These are phyloP conservation scores for Pelomyxa schiedti DNA, from an alignment of 78 protist genomes.

Conservation along the genomic window DNA sequence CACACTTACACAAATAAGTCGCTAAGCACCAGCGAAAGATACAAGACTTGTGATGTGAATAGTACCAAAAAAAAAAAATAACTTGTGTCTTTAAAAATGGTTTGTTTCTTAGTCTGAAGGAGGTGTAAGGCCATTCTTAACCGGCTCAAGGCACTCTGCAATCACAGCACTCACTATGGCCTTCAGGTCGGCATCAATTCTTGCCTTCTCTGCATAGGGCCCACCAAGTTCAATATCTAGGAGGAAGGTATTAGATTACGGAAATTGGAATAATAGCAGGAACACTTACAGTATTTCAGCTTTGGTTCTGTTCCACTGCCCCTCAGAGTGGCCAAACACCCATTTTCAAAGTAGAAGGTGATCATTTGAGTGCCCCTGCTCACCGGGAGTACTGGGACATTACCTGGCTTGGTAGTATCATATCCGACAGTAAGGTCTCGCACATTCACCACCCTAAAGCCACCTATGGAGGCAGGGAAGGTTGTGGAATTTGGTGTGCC, in stretches of 20 bases:
- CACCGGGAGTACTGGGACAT: conserved; percentile 36
- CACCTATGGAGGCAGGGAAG: no score
- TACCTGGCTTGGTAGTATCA: conserved; percentile 45
- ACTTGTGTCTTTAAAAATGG: no score
- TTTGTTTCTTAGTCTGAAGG: conserved; percentile 23
- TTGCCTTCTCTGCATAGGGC: background rate
- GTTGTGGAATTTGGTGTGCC: conserved; percentile 11
- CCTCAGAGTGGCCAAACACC: conserved; percentile 81
- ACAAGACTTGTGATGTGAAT: no score
- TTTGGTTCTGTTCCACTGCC: conserved; percentile 98
- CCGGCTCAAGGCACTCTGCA: conserved; percentile 27
- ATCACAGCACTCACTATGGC: conserved; percentile 27
- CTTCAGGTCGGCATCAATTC: conserved; percentile 3
- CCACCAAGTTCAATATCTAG: conserved; percentile 64
- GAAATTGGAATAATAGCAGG: no score
- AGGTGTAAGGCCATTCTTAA: conserved; percentile 34
- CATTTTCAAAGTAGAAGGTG: conserved; percentile 84
- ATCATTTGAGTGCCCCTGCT: conserved; percentile 68
- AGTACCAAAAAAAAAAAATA: no score
- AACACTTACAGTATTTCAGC: conserved; percentile 93
- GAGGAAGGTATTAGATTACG: background rate
- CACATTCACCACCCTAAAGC: conserved; percentile 1
- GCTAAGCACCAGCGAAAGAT: no score
- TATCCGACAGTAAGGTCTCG: conserved; percentile 79
- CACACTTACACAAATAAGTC: no score